Conservation (phyloP, 2,329 filamentous ascomycete species). For the Stemphylium lycopersici region DNA sequence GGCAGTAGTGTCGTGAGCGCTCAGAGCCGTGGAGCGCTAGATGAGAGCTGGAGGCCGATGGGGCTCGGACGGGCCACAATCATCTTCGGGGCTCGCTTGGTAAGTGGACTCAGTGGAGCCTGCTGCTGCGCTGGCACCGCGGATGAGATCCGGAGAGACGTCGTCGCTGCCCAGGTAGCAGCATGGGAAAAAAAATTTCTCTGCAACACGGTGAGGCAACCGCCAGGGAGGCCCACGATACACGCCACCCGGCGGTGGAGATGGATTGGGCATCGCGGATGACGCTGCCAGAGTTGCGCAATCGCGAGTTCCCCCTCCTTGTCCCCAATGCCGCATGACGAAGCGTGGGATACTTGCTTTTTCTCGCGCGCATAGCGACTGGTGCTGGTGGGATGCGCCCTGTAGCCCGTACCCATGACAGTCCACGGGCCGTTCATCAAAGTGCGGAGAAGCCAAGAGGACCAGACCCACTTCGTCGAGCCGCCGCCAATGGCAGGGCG, state of each 20-base stretch:
- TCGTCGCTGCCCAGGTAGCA: constrained; percentile 3
- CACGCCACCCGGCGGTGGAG: constrained; percentile 4
- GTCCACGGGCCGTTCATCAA: constrained; percentile 26
- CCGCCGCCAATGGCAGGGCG: constrained; percentile 11
- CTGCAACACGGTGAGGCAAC: background rate
- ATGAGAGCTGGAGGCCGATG: constrained; percentile 19
- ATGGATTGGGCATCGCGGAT: constrained; percentile 1
- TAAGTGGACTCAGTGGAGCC: constrained; percentile 14
- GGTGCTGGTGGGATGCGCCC: constrained; percentile 14
- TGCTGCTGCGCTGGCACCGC: constrained; percentile 20
- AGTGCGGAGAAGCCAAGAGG: constrained; percentile 28
- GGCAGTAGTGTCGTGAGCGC: constrained; percentile 19
- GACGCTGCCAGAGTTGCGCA: constrained; percentile 24
- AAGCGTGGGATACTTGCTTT: constrained; percentile 27
- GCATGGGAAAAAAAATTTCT: constrained; percentile 2
- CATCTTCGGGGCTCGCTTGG: constrained; percentile 19
- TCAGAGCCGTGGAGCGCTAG: constrained; percentile 2
- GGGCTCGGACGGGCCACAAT: constrained; percentile 6
- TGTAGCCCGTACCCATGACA: constrained; percentile 19
- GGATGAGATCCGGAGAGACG: constrained; percentile 5
- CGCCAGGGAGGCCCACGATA: constrained; percentile 2
- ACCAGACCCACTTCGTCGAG: constrained; percentile 7
- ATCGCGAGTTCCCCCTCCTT: constrained; percentile 14
- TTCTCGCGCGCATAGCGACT: constrained; percentile 17
- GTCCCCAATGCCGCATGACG: constrained; percentile 25